phyloP scores from a whole-genome alignment of 2,329 filamentous ascomycete genomes.

The Phialophora verrucosa region DNA sequence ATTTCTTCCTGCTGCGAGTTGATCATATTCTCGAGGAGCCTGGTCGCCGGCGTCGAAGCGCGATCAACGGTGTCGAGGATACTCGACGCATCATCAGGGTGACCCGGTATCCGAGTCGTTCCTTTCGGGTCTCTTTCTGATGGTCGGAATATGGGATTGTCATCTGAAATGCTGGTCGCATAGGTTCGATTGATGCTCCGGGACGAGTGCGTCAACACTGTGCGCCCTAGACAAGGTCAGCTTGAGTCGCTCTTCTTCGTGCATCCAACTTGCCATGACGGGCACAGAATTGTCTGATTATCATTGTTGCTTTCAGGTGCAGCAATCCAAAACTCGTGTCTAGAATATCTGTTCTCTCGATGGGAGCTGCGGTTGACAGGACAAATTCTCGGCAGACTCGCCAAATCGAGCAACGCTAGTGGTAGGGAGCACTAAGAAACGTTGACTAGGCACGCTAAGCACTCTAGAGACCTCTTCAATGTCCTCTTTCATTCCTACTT shows the following conservation, averaged over 20 bases:
- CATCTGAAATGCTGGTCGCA: slow-evolving; percentile 29
- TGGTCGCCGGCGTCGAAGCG: slow-evolving; percentile 25
- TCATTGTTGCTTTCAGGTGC: slow-evolving; percentile 29
- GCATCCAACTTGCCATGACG: slow-evolving; percentile 36
- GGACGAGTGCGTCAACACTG: slow-evolving; percentile 35
- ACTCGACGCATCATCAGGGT: slow-evolving; percentile 38
- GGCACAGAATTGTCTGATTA: slow-evolving; percentile 38
- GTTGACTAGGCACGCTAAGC: not conserved
- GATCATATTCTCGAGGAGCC: slow-evolving; percentile 20
- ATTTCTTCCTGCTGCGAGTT: slow-evolving; percentile 29
- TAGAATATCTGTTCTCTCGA: not conserved
- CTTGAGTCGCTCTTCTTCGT: not conserved
- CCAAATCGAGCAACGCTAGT: slow-evolving; percentile 1
- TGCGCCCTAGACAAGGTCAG: slow-evolving; percentile 35
- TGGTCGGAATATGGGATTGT: slow-evolving; percentile 31
- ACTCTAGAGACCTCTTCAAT: not conserved
- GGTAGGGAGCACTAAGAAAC: not conserved
- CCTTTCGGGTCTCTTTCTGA: slow-evolving; percentile 33
- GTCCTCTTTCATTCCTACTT: not conserved
- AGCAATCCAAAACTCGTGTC: not conserved
- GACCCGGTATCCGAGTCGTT: slow-evolving; percentile 27
- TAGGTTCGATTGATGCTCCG: slow-evolving; percentile 25
- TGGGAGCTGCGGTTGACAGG: slow-evolving; percentile 3
- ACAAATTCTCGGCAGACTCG: not conserved
- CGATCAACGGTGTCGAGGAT: slow-evolving; percentile 33